These are phyloP conservation scores for Pythium folliculosum DNA, from an alignment of 352 stramenopile genomes.

Conservation along the genomic window DNA sequence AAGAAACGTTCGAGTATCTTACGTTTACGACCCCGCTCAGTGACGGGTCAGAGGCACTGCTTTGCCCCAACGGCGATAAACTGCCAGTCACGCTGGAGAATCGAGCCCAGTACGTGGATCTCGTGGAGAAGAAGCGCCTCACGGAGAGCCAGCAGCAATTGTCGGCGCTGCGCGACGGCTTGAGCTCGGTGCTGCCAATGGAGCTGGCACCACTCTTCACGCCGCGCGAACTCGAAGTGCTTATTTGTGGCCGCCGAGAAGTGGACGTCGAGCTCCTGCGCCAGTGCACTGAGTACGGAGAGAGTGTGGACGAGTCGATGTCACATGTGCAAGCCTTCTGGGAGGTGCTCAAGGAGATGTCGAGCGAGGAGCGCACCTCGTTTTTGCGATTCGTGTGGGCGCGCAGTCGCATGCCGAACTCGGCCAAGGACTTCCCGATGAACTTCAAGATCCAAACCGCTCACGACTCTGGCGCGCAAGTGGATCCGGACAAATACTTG, in stretches of 20 bases:
- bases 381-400: constrained; percentile 99
- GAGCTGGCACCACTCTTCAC: constrained; percentile 96
- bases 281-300: constrained; percentile 97
- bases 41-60: constrained; percentile 70
- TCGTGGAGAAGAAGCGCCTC: constrained; percentile 70
- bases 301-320: constrained; percentile 91
- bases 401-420: constrained; percentile 95
- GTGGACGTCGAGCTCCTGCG: constrained; percentile 96
- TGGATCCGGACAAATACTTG: constrained; percentile 90
- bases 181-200: constrained; percentile 95
- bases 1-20: constrained; percentile 70
- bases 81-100: constrained; percentile 68
- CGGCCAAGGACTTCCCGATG: constrained; percentile 96
- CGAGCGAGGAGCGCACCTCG: constrained; percentile 91
- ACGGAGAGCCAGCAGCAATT: constrained; percentile 84
- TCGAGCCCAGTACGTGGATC: constrained; percentile 56
- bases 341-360: constrained; percentile 96
- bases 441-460: constrained; percentile 92
- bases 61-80: constrained; percentile 72
- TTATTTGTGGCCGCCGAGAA: constrained; percentile 96
- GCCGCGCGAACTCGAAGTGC: constrained; percentile 93
- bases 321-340: constrained; percentile 94
- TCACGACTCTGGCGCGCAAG: constrained; percentile 74
- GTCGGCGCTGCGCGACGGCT: constrained; percentile 72
- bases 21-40: constrained; percentile 80